Base-by-base conservation (phyloP, 495 filamentous ascomycete genomes). In the Parachaetomium inaequale region DNA sequence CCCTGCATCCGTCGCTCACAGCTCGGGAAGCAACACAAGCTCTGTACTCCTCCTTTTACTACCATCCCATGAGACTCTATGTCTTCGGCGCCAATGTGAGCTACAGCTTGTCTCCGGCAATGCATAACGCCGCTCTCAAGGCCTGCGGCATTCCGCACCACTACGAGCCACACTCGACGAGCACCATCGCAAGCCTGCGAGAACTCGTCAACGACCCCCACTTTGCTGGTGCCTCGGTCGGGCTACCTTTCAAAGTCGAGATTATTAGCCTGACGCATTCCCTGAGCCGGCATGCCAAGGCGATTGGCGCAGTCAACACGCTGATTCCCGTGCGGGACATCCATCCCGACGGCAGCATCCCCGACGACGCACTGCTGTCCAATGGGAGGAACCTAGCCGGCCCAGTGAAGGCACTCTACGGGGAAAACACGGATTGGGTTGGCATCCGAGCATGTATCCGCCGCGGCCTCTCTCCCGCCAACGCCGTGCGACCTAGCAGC, bases 381-480 rank as follows among this genome's bases (percentile, higher is more conserved):
- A 81, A 79, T 54, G 79, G 83, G 40, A 79, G 85, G 34, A 84
- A 85, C 64, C 82, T 83, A 62, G 78, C 84, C 1, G 87, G 88
- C 0, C 80, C 83, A 0, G 81, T 90, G 21, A 73, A 82, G 57
- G 87, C 84, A 0, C 82, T 89, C 56, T 90, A 89, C 64, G 88
- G 88, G 3, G 87, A 91, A 55, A 92, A 92, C 71, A 92, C 87
- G 0, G 88, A 91, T 70, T 92, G 88, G 86, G 84, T 89, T 15
- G 88, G 88, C 15, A 87, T 91, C 25, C 66, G 69, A 28, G 73
- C 75, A 2, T 89, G 86, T 59, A 81, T 90, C 32, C 82, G 81
- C 4, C 84, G 87, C 40, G 88, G 88, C 51, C 80, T 91, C 28
- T 90, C 88, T 0, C 88, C 88, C 1, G 85, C 86, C 19, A 91